phyloP scores from a whole-genome alignment of 768 basidiomycete species.

The Agaricus bisporus region DNA sequence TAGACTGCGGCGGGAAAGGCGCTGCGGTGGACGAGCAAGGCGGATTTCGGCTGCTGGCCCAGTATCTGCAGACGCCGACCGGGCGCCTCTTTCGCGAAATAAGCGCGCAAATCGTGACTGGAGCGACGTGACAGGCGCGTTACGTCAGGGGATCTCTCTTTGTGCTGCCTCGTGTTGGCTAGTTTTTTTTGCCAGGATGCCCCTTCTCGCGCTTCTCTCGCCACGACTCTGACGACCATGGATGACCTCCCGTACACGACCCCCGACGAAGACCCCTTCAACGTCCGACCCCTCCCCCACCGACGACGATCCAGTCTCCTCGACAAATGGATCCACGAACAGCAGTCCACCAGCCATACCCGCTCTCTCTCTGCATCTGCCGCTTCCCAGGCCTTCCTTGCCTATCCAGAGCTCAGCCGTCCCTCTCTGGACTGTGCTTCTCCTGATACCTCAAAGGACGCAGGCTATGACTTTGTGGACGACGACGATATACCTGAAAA shows the following conservation, averaged over 20 bases:
- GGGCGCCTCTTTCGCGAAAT: conserved; percentile 63
- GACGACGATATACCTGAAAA: conserved; percentile 42
- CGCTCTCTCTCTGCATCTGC: conserved; percentile 18
- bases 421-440: conserved; percentile 15
- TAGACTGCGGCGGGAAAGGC: conserved; percentile 40
- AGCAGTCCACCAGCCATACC: conserved; percentile 23
- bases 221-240: conserved; percentile 16
- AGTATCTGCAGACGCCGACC: conserved; percentile 66
- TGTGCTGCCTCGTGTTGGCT: conserved; percentile 29
- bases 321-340: conserved; percentile 49
- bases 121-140: conserved; percentile 1
- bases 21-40: conserved; percentile 35
- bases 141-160: conserved; percentile 11
- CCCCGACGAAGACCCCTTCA: conserved; percentile 48
- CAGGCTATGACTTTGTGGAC: conserved; percentile 39
- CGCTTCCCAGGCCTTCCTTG: conserved; percentile 30
- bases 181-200: conserved; percentile 14
- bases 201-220: not conserved
- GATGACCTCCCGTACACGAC: conserved; percentile 41
- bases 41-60: conserved; percentile 46
- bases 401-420: conserved; percentile 33
- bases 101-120: conserved; percentile 16
- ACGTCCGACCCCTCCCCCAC: conserved; percentile 30
- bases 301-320: conserved; percentile 44
- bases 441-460: conserved; percentile 38